These are phyloP conservation scores for Phalaenopsis equestris DNA, from an alignment of 106 monocot species.

Conservation along the genomic window DNA sequence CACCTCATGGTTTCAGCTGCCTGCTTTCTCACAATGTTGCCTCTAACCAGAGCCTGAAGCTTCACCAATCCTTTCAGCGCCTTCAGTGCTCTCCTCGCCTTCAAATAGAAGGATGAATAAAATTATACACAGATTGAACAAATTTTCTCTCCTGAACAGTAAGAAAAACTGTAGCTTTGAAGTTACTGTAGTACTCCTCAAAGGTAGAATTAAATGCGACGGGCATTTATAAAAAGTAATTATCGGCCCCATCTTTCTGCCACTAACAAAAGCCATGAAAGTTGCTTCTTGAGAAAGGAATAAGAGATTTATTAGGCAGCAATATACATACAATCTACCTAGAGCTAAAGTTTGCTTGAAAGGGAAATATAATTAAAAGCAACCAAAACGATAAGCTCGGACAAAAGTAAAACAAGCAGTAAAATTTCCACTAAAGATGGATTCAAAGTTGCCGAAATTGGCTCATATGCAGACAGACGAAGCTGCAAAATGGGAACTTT, in stretches of 20 bases:
- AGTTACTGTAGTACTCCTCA: not conserved
- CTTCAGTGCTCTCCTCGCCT: constrained; percentile 84
- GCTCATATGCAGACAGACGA: not conserved
- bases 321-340: not conserved
- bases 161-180: not conserved
- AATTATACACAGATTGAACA: not conserved
- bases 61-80: constrained; percentile 75
- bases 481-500: constrained; percentile 22
- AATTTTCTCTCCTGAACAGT: not conserved
- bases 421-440: not conserved
- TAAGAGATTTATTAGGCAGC: not conserved
- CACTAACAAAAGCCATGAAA: not conserved
- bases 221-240: not conserved
- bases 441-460: not conserved
- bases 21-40: constrained; percentile 80
- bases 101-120: not conserved
- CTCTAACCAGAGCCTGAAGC: constrained; percentile 84
- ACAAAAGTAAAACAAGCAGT: not conserved
- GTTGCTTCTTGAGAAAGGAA: not conserved
- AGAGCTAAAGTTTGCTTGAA: not conserved
- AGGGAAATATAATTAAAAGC: not conserved
- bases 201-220: not conserved
- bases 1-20: constrained; percentile 72
- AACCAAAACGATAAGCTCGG: not conserved
- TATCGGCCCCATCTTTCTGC: not conserved